A percentile compares a stretch with the other conserved stretches of the same genome.
Evolutionary conservation across 179 eudicot genomes (phyloP).

Genomic region (Sideroxylon spinosum): DNA sequence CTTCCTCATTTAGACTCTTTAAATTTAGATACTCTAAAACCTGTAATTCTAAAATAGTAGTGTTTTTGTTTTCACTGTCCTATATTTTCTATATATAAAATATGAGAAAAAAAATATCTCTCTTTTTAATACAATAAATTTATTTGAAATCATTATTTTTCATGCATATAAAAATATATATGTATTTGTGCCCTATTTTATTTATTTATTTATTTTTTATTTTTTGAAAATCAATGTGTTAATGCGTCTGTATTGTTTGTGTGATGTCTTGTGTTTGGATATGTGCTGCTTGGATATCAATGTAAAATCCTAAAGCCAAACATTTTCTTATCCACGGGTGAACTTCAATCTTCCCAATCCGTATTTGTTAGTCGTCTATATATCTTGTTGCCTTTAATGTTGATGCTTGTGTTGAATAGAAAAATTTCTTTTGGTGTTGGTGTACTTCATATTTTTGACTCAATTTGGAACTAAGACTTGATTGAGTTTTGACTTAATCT

Average conservation of each 20-base stretch:
- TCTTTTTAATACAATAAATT: no score
- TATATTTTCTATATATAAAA: background rate
- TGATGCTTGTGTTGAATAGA: background rate
- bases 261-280: no score
- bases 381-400: no score
- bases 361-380: background rate
- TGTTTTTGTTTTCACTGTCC: no score
- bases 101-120: background rate
- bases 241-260: no score
- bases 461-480: no score
- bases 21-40: background rate
- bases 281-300: no score
- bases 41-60: background rate
- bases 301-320: no score
- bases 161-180: background rate
- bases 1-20: background rate
- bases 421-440: background rate
- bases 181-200: background rate
- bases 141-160: background rate
- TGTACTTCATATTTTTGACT: background rate
- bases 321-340: no score
- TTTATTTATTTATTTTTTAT: no score
- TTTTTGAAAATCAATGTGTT: no score
- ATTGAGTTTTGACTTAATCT: background rate
- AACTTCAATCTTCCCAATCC: background rate